A percentile compares a stretch with the other conserved stretches of the same genome.
Evolutionary conservation across 1,284 basidiomycete genomes (phyloP).

Genomic region (Cystobasidiaceae sp.): DNA sequence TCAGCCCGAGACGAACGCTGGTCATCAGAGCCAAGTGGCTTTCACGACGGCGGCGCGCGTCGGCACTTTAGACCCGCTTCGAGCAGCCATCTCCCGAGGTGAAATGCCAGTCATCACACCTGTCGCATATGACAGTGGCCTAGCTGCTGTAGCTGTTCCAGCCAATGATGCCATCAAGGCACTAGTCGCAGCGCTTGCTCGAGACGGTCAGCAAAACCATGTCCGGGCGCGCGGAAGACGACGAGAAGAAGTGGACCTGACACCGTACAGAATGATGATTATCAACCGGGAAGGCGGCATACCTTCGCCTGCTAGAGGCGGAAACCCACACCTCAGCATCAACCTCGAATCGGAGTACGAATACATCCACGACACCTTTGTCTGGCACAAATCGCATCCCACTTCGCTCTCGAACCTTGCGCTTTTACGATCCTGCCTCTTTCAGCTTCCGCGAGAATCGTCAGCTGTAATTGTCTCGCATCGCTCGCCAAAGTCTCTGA

Average conservation of each 20-base stretch:
- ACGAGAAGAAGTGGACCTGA: constrained; percentile 48
- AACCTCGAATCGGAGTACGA: constrained; percentile 84
- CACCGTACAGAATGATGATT: constrained; percentile 87
- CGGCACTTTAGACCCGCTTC: background rate
- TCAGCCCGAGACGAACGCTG: background rate
- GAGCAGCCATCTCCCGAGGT: constrained; percentile 74
- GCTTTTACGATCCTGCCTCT: constrained; percentile 80
- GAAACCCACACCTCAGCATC: constrained; percentile 91
- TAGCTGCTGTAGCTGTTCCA: constrained; percentile 75
- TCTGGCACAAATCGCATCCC: constrained; percentile 77
- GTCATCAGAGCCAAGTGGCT: no score
- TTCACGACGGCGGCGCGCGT: background rate
- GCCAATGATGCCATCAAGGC: constrained; percentile 88
- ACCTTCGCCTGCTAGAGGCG: constrained; percentile 91
- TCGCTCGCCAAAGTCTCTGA: constrained; percentile 88
- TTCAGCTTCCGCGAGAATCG: constrained; percentile 86
- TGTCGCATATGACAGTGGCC: constrained; percentile 84
- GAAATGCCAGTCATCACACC: constrained; percentile 97
- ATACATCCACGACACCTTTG: constrained; percentile 82
- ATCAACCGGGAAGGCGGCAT: constrained; percentile 97
- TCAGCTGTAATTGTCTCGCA: constrained; percentile 96
- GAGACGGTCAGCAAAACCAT: constrained; percentile 39
- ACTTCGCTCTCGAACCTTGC: constrained; percentile 80
- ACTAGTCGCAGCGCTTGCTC: constrained; percentile 77
- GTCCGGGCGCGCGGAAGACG: constrained; percentile 3